Evolutionary conservation across 1,284 basidiomycete genomes (phyloP), one percentile per base, ranked within the genome.

Genomic region (Psilocybe mexicana): DNA sequence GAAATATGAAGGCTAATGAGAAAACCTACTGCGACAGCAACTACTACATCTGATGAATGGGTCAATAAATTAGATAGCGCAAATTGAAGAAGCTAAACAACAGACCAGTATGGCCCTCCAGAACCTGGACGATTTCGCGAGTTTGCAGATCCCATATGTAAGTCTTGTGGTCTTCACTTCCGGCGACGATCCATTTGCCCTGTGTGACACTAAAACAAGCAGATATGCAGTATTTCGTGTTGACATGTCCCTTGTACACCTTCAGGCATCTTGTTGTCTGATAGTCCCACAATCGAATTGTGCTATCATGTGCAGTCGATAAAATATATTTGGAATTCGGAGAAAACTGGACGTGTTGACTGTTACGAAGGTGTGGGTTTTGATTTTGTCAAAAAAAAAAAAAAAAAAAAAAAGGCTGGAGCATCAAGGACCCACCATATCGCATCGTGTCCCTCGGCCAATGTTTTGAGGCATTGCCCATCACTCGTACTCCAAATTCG

Each of bases 381-480:
- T 3, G 14, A 40, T 40, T 14, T 5, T 33, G 4, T 33, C 5
- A 45, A 35, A 26, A 25, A 50, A 40, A 50, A 54, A 38, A 14
- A 59, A 53, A 35, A 54, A 55, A 43, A 23, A 52, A 26, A 50
- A 12, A 26, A 51, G 24, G 18, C 14, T 36, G 10, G 36, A 47
- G 52, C 45, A 12, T 49, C 26, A 30, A 33, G 24, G 2, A 75
- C 81, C 43, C 70, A 94, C 87, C 96, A 92, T 33, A 96, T 87
- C 0, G 92, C 88, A 62, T 95, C 87, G 57, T 93, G 88, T 14
- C 90, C 92, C 73, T 98, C 95, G 6, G 94, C 92, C 8, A 99
- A 81, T 0, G 97, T 99, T 74, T 98, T 98, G 12, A 99, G 81
- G 73, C 97, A 99, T 69, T 97, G 94, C 0, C 95, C 96, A 5